phyloP scores from a whole-genome alignment of 192 early-diverging fungal genomes.

The Backusella sp. region DNA sequence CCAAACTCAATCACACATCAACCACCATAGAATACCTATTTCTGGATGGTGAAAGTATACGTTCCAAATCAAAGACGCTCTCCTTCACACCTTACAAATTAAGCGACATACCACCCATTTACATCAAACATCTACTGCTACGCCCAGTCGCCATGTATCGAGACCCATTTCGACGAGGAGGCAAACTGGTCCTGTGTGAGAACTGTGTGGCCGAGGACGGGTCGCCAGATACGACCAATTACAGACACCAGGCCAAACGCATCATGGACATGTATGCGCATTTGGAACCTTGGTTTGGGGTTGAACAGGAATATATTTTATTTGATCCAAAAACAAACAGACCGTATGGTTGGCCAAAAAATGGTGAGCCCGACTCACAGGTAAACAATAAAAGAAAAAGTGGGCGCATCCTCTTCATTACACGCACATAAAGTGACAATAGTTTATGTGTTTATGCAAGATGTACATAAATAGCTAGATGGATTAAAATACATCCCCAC shows the following conservation, averaged over 20 bases:
- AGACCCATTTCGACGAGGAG: slow-evolving; percentile 48
- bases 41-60: slow-evolving; percentile 46
- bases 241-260: slow-evolving; percentile 33
- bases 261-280: slow-evolving; percentile 41
- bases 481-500: neutral
- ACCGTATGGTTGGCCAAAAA: slow-evolving; percentile 52
- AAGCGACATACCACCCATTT: slow-evolving; percentile 38
- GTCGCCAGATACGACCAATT: slow-evolving; percentile 49
- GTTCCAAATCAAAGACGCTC: slow-evolving; percentile 49
- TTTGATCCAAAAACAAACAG: slow-evolving; percentile 40
- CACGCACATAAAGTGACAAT: neutral
- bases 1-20: neutral
- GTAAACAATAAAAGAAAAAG: slow-evolving; percentile 11
- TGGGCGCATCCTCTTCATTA: neutral
- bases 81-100: neutral
- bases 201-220: slow-evolving; percentile 43
- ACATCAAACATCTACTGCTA: slow-evolving; percentile 33
- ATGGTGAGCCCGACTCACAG: slow-evolving; percentile 52
- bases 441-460: too few relatives aligned
- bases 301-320: slow-evolving; percentile 56
- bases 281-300: slow-evolving; percentile 52
- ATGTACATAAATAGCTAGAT: neutral
- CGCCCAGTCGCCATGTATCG: slow-evolving; percentile 45
- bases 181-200: slow-evolving; percentile 49
- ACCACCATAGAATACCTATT: slow-evolving; percentile 51